Percentiles rank a stretch among this genome's conserved stretches.
Conservation (phyloP, 1,284 basidiomycete genomes). For the Abortiporus biennis region DNA sequence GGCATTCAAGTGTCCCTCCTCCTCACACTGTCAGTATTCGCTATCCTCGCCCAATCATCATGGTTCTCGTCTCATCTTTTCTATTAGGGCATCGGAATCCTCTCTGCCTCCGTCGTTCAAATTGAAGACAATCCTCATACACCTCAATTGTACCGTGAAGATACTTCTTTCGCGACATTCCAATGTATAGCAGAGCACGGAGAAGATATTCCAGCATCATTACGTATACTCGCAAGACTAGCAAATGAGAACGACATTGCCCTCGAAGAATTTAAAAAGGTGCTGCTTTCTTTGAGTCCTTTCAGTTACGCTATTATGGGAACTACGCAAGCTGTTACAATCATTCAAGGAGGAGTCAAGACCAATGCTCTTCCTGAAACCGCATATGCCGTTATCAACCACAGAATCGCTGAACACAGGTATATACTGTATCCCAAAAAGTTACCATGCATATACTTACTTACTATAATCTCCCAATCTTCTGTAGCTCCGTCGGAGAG, state of each 20-base stretch:
- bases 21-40: slow-evolving; percentile 37
- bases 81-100: slow-evolving; percentile 50
- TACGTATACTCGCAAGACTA: slow-evolving; percentile 31
- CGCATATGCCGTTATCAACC: slow-evolving; percentile 48
- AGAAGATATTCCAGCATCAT: slow-evolving; percentile 31
- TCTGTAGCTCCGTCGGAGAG: slow-evolving; percentile 35
- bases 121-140: slow-evolving; percentile 43
- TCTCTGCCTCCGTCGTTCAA: slow-evolving; percentile 42
- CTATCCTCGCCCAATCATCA: not conserved
- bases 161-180: slow-evolving; percentile 37
- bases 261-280: slow-evolving; percentile 33
- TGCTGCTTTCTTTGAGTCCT: slow-evolving; percentile 27
- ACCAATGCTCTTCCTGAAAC: slow-evolving; percentile 54
- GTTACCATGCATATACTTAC: not conserved
- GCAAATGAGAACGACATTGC: slow-evolving; percentile 35
- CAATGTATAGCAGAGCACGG: slow-evolving; percentile 42
- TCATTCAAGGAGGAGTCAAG: slow-evolving; percentile 57
- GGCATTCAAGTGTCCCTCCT: slow-evolving; percentile 63
- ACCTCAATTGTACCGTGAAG: slow-evolving; percentile 29
- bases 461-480: slow-evolving; percentile 23
- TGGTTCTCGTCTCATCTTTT: not conserved
- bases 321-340: slow-evolving; percentile 58
- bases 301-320: slow-evolving; percentile 29
- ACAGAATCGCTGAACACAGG: slow-evolving; percentile 42
- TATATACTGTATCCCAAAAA: slow-evolving; percentile 10